A percentile compares a stretch with the other conserved stretches of the same genome.
phyloP scores from a whole-genome alignment of 129 eudicot species.

The Erigeron canadensis region DNA sequence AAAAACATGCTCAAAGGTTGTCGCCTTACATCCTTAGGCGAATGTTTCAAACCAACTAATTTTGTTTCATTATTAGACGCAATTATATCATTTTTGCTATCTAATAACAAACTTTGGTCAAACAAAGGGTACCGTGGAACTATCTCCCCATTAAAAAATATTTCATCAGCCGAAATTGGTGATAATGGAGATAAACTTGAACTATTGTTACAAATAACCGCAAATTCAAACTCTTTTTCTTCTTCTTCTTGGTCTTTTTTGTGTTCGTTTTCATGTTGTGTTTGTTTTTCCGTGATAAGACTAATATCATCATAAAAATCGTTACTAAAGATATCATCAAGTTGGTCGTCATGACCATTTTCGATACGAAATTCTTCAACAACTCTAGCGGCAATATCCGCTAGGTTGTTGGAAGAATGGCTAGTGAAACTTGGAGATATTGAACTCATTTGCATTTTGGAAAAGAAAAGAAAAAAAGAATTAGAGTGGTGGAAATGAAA shows the following conservation, averaged over 20 bases:
- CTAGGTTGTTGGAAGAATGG: conserved; percentile 46
- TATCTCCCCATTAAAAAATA: conserved; percentile 67
- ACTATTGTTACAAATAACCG: conserved; percentile 21
- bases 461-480: too few relatives aligned
- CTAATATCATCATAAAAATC: too few relatives aligned
- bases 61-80: not conserved
- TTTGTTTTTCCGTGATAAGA: not conserved
- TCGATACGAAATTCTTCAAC: conserved; percentile 44
- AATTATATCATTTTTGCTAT: not conserved
- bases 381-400: conserved; percentile 67
- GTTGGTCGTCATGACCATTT: conserved; percentile 9
- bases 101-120: conserved; percentile 42
- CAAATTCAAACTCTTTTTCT: conserved; percentile 64
- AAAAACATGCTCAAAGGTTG: conserved; percentile 55
- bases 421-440: conserved; percentile 63
- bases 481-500: conserved; percentile 8
- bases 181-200: conserved; percentile 25
- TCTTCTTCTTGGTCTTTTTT: conserved; percentile 39
- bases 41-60: conserved; percentile 14
- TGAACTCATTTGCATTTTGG: conserved; percentile 43
- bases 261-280: conserved; percentile 2
- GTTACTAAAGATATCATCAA: conserved; percentile 25
- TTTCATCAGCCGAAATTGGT: conserved; percentile 60
- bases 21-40: conserved; percentile 27
- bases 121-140: conserved; percentile 62